Percentiles rank a stretch among this genome's conserved stretches.
phyloP scores from a whole-genome alignment of 768 basidiomycete species.

The Vishniacozyma victoriae region DNA sequence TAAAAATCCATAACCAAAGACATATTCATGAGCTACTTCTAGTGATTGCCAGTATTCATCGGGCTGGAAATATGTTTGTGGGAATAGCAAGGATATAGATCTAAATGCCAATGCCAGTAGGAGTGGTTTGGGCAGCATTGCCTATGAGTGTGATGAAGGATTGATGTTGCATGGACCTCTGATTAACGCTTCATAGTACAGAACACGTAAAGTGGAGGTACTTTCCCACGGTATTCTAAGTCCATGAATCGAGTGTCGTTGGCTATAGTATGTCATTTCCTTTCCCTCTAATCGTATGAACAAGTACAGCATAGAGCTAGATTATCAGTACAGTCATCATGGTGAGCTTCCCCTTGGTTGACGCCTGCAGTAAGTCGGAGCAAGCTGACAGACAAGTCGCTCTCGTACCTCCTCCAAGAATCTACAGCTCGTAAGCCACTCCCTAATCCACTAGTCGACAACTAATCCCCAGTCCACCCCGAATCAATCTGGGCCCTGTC shows the following conservation, averaged over 20 bases:
- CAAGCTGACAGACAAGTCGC: too few species aligned
- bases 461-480: conserved; percentile 26
- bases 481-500: conserved; percentile 43
- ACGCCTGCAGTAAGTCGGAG: too few species aligned
- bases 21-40: conserved; percentile 79
- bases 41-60: conserved; percentile 95
- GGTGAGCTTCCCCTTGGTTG: too few species aligned
- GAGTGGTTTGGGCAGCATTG: conserved; percentile 15
- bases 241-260: background rate
- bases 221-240: background rate
- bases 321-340: too few species aligned
- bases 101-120: conserved; percentile 38
- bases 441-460: background rate
- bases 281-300: background rate
- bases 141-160: background rate
- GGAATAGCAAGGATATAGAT: conserved; percentile 55
- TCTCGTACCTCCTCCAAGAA: conserved; percentile 38
- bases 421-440: conserved; percentile 28
- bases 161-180: too few species aligned
- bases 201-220: background rate
- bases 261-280: background rate
- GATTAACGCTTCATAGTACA: too few species aligned
- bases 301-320: background rate
- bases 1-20: conserved; percentile 84
- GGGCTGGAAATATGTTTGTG: conserved; percentile 86